Base-by-base conservation (phyloP, 2,329 filamentous ascomycete species). In the Byssochlamys sp. region DNA sequence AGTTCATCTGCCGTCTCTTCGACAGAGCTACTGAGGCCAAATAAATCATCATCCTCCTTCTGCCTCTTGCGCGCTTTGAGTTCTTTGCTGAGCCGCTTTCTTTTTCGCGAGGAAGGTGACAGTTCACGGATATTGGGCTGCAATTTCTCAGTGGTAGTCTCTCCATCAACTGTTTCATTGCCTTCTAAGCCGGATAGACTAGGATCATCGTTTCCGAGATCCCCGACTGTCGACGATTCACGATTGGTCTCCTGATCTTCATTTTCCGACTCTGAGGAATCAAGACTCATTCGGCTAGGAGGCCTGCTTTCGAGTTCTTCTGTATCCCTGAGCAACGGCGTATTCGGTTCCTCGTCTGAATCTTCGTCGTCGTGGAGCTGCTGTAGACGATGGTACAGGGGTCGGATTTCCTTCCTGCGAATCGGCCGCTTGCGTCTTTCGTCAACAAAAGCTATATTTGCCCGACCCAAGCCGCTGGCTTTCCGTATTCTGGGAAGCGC, bases 241-340 rank as follows among this genome's bases (percentile, higher is more conserved):
- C 59, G 61, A 24, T 67, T 59, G 14, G 61, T 55, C 52, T 69
- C 69, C 12, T 67, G 65, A 51, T 71, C 81, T 59, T 80, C 71
- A 54, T 69, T 68, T 19, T 82, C 80, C 51, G 78, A 82, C 2
- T 78, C 75, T 31, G 79, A 80, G 14, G 79, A 78, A 39, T 67
- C 77, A 59, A 78, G 77, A 62, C 79, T 83, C 69, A 81, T 79
- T 49, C 88, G 89, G 71, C 89, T 96, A 51, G 86, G 84, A 53
- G 88, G 88, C 49, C 88, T 84, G 61, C 89, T 95, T 59, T 94
- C 91, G 33, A 85, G 85, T 62, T 94, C 91, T 69, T 95, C 91
- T 0, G 89, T 95, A 69, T 91, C 90, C 52, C 86, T 81, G 11
- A 82, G 84, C 53, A 86, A 73, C 11, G 87, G 84, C 33, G 83